Conservation (phyloP, 1,139 yeast species). For the Pichia kudriavzevii region DNA sequence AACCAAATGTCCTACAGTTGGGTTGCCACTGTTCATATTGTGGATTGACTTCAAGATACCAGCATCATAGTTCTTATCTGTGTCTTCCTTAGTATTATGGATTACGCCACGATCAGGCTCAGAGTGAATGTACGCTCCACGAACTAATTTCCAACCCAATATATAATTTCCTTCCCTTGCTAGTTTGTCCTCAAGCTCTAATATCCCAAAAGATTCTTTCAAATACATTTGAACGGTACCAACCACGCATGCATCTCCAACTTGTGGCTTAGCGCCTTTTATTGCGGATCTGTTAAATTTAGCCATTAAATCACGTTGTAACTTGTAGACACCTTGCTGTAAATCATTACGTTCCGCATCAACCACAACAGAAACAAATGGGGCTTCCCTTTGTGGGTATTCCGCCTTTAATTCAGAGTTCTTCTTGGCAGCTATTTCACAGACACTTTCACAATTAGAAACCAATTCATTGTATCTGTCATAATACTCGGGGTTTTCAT, state of each 20-base stretch:
- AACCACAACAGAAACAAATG: conserved; percentile 77
- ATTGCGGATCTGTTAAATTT: conserved; percentile 53
- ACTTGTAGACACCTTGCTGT: conserved; percentile 86
- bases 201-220: conserved; percentile 56
- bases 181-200: conserved; percentile 54
- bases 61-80: conserved; percentile 69
- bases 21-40: conserved; percentile 46
- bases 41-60: conserved; percentile 63
- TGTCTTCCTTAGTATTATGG: conserved; percentile 64
- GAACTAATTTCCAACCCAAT: conserved; percentile 84
- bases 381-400: conserved; percentile 66
- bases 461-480: conserved; percentile 55
- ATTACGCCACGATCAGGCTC: conserved; percentile 71
- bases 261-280: conserved; percentile 6
- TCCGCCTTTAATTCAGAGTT: conserved; percentile 40
- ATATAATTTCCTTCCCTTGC: conserved; percentile 62
- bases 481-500: conserved; percentile 41
- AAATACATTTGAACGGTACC: conserved; percentile 95
- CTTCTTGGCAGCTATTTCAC: conserved; percentile 49
- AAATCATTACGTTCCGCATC: conserved; percentile 90
- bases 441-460: conserved; percentile 52
- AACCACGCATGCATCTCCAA: conserved; percentile 58
- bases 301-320: conserved; percentile 75
- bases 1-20: conserved; percentile 73
- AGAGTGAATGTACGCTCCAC: conserved; percentile 95